Percentiles rank a stretch among this genome's conserved stretches.
Evolutionary conservation across 2,329 filamentous ascomycete genomes (phyloP).

Genomic region (Ustilaginoidea virens): DNA sequence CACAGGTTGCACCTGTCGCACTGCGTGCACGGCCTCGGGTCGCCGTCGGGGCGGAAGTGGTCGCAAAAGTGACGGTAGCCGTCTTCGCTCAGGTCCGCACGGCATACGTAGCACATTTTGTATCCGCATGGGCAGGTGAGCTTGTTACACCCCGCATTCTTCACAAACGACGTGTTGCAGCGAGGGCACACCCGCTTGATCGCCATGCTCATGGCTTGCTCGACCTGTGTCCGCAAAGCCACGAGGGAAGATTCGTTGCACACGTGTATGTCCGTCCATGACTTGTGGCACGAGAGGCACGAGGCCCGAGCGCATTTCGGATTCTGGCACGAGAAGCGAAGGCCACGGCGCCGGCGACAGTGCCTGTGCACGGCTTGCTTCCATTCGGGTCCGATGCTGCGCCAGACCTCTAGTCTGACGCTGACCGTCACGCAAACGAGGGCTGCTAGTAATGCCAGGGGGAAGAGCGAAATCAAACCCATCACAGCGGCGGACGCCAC

Average conservation of each 20-base stretch:
- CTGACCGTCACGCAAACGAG: conserved; percentile 28
- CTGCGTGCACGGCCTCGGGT: conserved; percentile 53
- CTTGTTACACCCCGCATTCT: conserved; percentile 90
- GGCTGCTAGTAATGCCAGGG: conserved; percentile 32
- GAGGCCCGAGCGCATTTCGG: conserved; percentile 53
- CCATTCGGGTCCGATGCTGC: conserved; percentile 31
- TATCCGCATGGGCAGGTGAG: conserved; percentile 91
- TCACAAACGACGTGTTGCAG: conserved; percentile 86
- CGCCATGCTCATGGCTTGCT: conserved; percentile 83
- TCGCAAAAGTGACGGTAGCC: conserved; percentile 94
- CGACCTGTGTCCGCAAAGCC: conserved; percentile 75
- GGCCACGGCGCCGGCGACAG: conserved; percentile 53
- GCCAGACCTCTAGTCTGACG: conserved; percentile 25
- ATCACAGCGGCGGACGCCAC: conserved; percentile 38
- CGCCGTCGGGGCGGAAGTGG: conserved; percentile 75
- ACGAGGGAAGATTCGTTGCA: conserved; percentile 76
- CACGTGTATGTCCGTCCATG: conserved; percentile 77
- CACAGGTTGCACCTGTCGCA: conserved; percentile 72
- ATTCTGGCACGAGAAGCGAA: conserved; percentile 63
- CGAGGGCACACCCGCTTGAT: conserved; percentile 90
- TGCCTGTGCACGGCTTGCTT: conserved; percentile 48
- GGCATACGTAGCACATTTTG: conserved; percentile 95
- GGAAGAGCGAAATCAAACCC: conserved; percentile 39
- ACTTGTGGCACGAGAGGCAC: conserved; percentile 68
- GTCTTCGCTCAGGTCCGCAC: conserved; percentile 55